Conservation (phyloP, 2,329 filamentous ascomycete genomes). For the Calycina herbarum region DNA sequence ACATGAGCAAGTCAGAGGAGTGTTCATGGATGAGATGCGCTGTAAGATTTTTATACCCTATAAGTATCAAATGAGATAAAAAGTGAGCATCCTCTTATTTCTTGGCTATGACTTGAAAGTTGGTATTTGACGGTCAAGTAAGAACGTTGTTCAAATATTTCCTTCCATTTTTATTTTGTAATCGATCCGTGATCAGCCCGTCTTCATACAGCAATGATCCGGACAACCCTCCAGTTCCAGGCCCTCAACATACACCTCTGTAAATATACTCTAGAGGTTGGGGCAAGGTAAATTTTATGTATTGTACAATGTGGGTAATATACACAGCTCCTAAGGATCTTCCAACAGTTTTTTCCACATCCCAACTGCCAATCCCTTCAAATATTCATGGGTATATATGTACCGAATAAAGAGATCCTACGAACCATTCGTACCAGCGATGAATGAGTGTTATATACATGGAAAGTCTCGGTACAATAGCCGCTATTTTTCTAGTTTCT, state of each 20-base stretch:
- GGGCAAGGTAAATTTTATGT: no score
- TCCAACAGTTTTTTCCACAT: no score
- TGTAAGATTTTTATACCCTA: conserved; percentile 2
- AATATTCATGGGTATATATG: not conserved
- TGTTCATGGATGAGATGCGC: not conserved
- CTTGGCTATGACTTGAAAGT: not conserved
- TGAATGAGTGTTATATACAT: not conserved
- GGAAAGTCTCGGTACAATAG: not conserved
- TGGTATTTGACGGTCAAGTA: not conserved
- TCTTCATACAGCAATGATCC: no score
- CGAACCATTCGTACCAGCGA: not conserved
- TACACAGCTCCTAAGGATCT: no score
- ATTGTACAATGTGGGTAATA: no score
- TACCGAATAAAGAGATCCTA: not conserved
- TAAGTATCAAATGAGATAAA: not conserved
- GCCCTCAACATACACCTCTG: no score
- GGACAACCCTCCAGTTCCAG: no score
- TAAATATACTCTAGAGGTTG: no score
- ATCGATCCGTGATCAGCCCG: no score
- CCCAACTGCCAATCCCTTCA: no score
- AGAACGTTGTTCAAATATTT: not conserved
- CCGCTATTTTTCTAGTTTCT: not conserved
- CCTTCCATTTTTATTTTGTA: no score
- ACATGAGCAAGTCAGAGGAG: conserved; percentile 36
- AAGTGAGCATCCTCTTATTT: not conserved